phyloP scores from a whole-genome alignment of 2,329 filamentous ascomycete species.

The Fusarium hainanense region DNA sequence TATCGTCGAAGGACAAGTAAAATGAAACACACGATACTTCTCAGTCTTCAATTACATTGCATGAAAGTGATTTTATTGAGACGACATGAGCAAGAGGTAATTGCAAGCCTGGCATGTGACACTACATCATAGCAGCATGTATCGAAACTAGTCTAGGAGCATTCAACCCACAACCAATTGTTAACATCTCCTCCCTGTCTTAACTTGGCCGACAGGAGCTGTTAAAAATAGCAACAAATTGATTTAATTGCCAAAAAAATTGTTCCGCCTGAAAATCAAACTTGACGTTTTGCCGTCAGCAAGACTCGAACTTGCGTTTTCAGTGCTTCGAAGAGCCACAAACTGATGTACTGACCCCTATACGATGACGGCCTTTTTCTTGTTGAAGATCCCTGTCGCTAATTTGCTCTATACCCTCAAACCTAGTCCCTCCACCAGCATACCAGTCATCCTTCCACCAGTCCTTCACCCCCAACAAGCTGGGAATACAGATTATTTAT shows the following conservation, averaged over 20 bases:
- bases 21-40: neutral
- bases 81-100: neutral
- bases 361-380: constrained; percentile 42
- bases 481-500: neutral
- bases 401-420: neutral
- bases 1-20: neutral
- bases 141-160: neutral
- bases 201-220: neutral
- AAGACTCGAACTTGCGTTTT: constrained; percentile 33
- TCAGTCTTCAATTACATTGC: neutral
- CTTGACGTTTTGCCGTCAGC: constrained; percentile 17
- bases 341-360: constrained; percentile 38
- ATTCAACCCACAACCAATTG: neutral
- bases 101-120: neutral
- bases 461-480: neutral
- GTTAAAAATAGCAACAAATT: neutral
- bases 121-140: neutral
- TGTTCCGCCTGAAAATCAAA: neutral
- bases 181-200: neutral
- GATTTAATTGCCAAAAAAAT: neutral
- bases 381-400: neutral
- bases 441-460: no score
- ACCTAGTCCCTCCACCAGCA: rapidly evolving
- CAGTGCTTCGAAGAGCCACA: constrained; percentile 25
- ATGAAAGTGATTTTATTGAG: neutral